Base-by-base conservation (phyloP, 129 eudicot species). In the Tagetes erecta region DNA sequence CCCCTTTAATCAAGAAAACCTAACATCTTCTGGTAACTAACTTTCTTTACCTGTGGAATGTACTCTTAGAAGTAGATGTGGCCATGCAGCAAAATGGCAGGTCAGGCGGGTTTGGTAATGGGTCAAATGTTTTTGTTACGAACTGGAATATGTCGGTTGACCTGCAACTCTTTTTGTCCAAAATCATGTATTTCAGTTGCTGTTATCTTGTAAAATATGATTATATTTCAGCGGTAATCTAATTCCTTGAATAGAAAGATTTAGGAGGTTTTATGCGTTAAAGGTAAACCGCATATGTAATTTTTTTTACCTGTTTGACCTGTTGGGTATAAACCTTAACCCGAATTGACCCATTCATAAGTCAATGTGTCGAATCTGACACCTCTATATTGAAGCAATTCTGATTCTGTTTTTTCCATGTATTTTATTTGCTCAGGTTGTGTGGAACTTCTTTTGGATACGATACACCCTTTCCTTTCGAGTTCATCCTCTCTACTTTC, bases 401-500 rank as follows among this genome's bases (percentile, higher is more conserved):
- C 5, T 5, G 59, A 57, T 73, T 73, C 65, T 46, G 47, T 36
- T 14, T 63, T 44, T 52, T 45, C 27, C 6, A 12, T 75, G 44
- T 75, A 20, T 68, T 68, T 60, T 12, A 6, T 66, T 59, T 77
- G 36, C 65, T 71, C 83, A 95, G 99, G 97, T 51, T 95, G 99
- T 53, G 91, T 95, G 80, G 97, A 91, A 73, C 96, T 95, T 80
- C 89, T 95, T 27, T 75, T 95, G 81, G 99, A 91, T 87, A 91
- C 82, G 20, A 81, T 95, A 72, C 77, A 84, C 69, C 99, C 99
- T 31, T 88, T 91, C 73, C 86, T 95, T 70, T 86, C 84, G 27
- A 86, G 89, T 34, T 83, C 97, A 56, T 95, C 99, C 14, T 84
- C 96, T 38, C 73, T 95, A 68, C 88, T 91, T 60, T 82, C 87